A percentile compares a stretch with the other conserved stretches of the same genome.
These are phyloP conservation scores for Ilyonectria mors-panacis DNA, from an alignment of 2,329 filamentous ascomycete genomes.

Conservation along the genomic window DNA sequence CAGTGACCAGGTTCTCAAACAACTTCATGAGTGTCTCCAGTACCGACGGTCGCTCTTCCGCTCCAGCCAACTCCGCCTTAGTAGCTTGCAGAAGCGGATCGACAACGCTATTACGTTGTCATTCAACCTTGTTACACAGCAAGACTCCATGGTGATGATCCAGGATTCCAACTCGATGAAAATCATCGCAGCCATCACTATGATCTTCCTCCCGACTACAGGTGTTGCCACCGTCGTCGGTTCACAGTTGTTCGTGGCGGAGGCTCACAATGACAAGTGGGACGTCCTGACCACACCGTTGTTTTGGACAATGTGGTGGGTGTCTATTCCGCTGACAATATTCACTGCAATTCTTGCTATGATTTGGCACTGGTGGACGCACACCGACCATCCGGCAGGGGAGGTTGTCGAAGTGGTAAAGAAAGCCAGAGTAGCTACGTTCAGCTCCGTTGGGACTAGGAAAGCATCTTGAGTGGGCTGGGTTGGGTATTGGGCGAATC, in stretches of 20 bases:
- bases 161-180: constrained; percentile 56
- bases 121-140: constrained; percentile 56
- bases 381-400: constrained; percentile 38
- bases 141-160: constrained; percentile 54
- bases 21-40: constrained; percentile 48
- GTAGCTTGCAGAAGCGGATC: constrained; percentile 54
- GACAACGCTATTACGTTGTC: constrained; percentile 53
- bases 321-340: constrained; percentile 49
- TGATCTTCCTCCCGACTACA: constrained; percentile 56
- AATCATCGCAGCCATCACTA: constrained; percentile 55
- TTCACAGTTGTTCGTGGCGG: constrained; percentile 48
- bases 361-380: constrained; percentile 51
- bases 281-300: constrained; percentile 44
- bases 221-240: constrained; percentile 52
- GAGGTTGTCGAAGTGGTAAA: constrained; percentile 42
- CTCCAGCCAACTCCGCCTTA: constrained; percentile 53
- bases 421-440: constrained; percentile 38
- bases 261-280: constrained; percentile 42
- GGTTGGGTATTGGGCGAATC: neutral
- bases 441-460: constrained; percentile 32
- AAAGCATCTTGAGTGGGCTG: constrained; percentile 15
- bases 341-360: constrained; percentile 43
- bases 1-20: constrained; percentile 38
- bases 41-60: constrained; percentile 53
- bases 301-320: constrained; percentile 51